These are phyloP conservation scores for Strobilomyces dryophilus DNA, from an alignment of 768 basidiomycete species.

Conservation along the genomic window DNA sequence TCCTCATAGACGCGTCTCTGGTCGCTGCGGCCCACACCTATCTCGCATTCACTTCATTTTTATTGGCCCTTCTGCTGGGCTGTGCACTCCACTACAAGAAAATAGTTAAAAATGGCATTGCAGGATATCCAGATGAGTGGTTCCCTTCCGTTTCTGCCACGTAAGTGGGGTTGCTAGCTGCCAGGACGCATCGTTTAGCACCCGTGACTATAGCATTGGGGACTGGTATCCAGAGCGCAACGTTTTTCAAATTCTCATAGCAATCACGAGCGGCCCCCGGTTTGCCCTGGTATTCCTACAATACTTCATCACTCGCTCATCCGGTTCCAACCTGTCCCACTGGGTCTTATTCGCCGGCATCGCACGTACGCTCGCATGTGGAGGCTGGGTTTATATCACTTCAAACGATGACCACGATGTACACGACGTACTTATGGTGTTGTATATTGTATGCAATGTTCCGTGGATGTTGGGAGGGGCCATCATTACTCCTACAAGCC, in stretches of 20 bases:
- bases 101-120: slow-evolving; percentile 81
- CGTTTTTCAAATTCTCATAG: slow-evolving; percentile 84
- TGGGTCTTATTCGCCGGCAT: slow-evolving; percentile 60
- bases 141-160: slow-evolving; percentile 88
- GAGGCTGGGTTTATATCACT: slow-evolving; percentile 91
- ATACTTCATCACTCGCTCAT: slow-evolving; percentile 52
- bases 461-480: slow-evolving; percentile 87
- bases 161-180: slow-evolving; percentile 36
- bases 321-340: slow-evolving; percentile 40
- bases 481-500: slow-evolving; percentile 43
- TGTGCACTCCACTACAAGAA: slow-evolving; percentile 73
- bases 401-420: slow-evolving; percentile 77
- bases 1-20: slow-evolving; percentile 43
- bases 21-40: slow-evolving; percentile 63
- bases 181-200: neutral
- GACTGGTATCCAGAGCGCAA: slow-evolving; percentile 89
- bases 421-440: slow-evolving; percentile 87
- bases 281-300: slow-evolving; percentile 62
- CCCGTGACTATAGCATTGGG: slow-evolving; percentile 58
- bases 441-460: slow-evolving; percentile 77
- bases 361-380: slow-evolving; percentile 74
- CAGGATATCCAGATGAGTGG: slow-evolving; percentile 84
- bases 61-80: slow-evolving; percentile 58
- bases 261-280: slow-evolving; percentile 80
- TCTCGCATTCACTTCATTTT: slow-evolving; percentile 64